Percentiles rank a stretch among this genome's conserved stretches.
Conservation (phyloP, 2,329 filamentous ascomycete species). For the Neoascochyta sp. region DNA sequence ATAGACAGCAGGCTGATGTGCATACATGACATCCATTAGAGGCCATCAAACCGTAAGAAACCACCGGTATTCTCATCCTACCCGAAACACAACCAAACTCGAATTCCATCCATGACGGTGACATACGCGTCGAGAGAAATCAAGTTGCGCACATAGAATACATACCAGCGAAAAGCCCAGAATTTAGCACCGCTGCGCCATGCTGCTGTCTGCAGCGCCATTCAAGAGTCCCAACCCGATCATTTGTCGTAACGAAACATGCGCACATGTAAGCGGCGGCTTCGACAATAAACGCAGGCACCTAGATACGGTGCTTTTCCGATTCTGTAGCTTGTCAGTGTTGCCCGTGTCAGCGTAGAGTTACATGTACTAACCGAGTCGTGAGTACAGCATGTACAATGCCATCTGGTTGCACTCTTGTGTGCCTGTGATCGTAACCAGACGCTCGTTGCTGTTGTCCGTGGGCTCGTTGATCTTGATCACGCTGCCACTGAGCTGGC, state of each 20-base stretch:
- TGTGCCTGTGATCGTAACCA: conserved; percentile 96
- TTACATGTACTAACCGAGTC: conserved; percentile 66
- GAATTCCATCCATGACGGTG: neutral
- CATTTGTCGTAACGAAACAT: conserved; percentile 1
- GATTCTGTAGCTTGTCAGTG: conserved; percentile 54
- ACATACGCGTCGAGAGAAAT: neutral
- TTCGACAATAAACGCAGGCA: conserved; percentile 3
- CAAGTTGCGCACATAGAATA: conserved; percentile 6
- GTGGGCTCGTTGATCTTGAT: conserved; percentile 99
- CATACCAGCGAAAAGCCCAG: conserved; percentile 7
- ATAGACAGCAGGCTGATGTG: conserved; percentile 2
- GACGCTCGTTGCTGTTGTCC: conserved; percentile 95
- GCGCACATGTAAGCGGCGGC: conserved; percentile 3
- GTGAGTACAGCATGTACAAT: conserved; percentile 97
- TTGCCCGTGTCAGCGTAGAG: neutral
- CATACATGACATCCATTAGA: conserved; percentile 1
- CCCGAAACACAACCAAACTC: neutral
- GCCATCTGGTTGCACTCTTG: conserved; percentile 99
- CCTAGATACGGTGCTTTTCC: conserved; percentile 69
- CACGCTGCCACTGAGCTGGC: conserved; percentile 92
- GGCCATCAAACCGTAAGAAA: conserved; percentile 1
- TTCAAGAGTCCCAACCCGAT: conserved; percentile 3
- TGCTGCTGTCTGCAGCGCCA: conserved; percentile 13
- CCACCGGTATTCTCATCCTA: conserved; percentile 2
- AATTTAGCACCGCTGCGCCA: conserved; percentile 16